phyloP scores from a whole-genome alignment of 1,284 basidiomycete genomes.

The Moesziomyces parantarcticus region DNA sequence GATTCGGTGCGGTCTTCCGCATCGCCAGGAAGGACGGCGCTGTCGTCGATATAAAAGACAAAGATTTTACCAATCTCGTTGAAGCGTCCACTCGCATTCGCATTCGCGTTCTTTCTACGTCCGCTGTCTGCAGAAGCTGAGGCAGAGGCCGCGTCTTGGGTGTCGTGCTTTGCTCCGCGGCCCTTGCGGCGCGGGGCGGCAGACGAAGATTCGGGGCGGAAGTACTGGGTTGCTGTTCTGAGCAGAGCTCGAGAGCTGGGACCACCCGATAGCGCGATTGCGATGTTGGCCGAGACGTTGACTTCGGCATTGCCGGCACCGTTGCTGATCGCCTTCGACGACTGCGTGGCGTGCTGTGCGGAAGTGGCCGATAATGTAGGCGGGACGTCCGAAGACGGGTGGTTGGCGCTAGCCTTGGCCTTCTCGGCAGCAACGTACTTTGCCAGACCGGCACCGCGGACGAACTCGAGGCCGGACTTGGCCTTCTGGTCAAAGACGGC shows the following conservation, averaged over 20 bases:
- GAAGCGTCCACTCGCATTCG: slow-evolving; percentile 29
- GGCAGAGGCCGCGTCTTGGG: not conserved
- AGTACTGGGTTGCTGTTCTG: slow-evolving; percentile 29
- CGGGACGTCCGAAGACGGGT: slow-evolving; percentile 1
- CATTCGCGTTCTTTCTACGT: not conserved
- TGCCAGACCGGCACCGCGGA: slow-evolving; percentile 53
- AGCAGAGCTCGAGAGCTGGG: slow-evolving; percentile 29
- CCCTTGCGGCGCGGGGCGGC: slow-evolving; percentile 9
- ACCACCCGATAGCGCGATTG: slow-evolving; percentile 33
- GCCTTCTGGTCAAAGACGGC: slow-evolving; percentile 54
- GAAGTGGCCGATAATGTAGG: slow-evolving; percentile 1
- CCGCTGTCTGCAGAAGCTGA: not conserved
- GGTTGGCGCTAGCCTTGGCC: not conserved
- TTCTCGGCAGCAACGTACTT: slow-evolving; percentile 39
- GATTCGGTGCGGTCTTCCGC: slow-evolving; percentile 30
- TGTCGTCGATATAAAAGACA: slow-evolving; percentile 59
- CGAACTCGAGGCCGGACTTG: slow-evolving; percentile 51
- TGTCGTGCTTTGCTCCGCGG: not conserved
- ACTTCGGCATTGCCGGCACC: slow-evolving; percentile 30
- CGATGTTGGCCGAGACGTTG: slow-evolving; percentile 35
- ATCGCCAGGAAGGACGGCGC: slow-evolving; percentile 19
- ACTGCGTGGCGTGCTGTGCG: slow-evolving; percentile 1
- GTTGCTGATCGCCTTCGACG: slow-evolving; percentile 21
- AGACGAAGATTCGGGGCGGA: slow-evolving; percentile 22
- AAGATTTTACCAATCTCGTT: slow-evolving; percentile 54